Evolutionary conservation across 169 alveolate genomes (phyloP), one percentile per base, ranked within the genome.

Genomic region (Besnoitia besnoiti): DNA sequence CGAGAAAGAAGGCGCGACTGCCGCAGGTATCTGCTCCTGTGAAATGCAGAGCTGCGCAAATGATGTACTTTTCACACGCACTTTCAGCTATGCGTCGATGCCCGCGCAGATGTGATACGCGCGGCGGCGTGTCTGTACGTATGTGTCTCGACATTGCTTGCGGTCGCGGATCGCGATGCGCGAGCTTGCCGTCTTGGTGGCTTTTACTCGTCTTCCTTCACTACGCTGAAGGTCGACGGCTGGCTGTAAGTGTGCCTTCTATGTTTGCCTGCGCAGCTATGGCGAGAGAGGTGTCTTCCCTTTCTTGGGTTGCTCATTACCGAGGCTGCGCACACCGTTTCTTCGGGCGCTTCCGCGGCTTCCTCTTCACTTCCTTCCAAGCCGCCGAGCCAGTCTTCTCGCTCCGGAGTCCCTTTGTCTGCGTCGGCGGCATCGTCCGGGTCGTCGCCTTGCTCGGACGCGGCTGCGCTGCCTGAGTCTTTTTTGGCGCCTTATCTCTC

Each of bases 351-450:
- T 1, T n/a, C 39, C 82, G 8, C 46, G 44, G n/a, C 27, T 51
- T 14, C 27, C 39, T 24, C 14, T 7, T 7, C 39, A 62, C 42
- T 24, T 7, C 12, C 79, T 33, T 10, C 12, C 79, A 21, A 21
- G 7, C 39, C 42, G 35, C 42, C 14, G 30, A 44, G 51, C 44
- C 62, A 44, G 30, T 14, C 90, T 49, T 24, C 90, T 40, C 50
- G 77, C 79, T 51, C 79, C 44, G 90, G 14, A 51, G 91, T 61
- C 50, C 82, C n/a, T n/a, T n/a, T n/a, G n/a, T n/a, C n/a, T n/a
- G n/a, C n/a, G n/a, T n/a, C n/a, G n/a, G n/a, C 91, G 30, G 49
- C 51, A 14, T 59, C 91, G 16, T 35, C 76, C 46, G 19, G 75
- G 2, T 73, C 85, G 24, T 80, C 85, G 2, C 47, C 85, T 8